A percentile compares a stretch with the other conserved stretches of the same genome.
These are phyloP conservation scores for Irpex rosettiformis DNA, from an alignment of 1,284 basidiomycete species.

Conservation along the genomic window DNA sequence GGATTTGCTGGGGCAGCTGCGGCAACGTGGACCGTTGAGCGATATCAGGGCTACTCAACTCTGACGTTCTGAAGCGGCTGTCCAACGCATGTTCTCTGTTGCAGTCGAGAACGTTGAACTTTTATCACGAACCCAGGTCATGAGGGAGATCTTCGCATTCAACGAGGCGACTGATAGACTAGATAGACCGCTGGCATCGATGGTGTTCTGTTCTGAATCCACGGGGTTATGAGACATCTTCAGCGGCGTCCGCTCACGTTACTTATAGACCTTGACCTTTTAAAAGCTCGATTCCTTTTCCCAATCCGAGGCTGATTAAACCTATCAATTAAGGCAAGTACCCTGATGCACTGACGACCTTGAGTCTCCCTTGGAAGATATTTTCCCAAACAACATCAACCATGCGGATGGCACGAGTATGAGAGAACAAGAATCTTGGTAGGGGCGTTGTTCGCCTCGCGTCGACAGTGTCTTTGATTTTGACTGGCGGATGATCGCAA, in stretches of 20 bases:
- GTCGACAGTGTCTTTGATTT: conserved; percentile 2
- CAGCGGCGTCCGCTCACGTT: too few relatives aligned
- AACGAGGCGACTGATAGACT: neutral
- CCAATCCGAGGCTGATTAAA: too few relatives aligned
- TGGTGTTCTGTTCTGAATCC: too few relatives aligned
- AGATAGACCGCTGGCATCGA: neutral
- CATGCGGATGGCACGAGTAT: neutral
- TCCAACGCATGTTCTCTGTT: neutral
- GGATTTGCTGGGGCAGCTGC: neutral
- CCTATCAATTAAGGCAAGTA: too few relatives aligned
- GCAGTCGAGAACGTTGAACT: neutral
- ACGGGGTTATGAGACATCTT: too few relatives aligned
- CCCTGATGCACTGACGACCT: too few relatives aligned
- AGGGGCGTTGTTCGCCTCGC: neutral
- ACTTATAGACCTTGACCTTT: too few relatives aligned
- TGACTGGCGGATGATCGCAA: neutral
- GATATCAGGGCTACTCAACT: neutral
- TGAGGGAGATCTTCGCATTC: neutral
- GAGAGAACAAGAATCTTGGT: neutral
- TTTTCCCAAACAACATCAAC: neutral
- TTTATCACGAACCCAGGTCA: neutral
- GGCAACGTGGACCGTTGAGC: neutral
- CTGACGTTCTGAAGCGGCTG: neutral
- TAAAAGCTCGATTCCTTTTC: too few relatives aligned
- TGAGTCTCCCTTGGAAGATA: too few relatives aligned